Evolutionary conservation across 2,329 filamentous ascomycete species (phyloP), one percentile per base, ranked within the genome.

Genomic region (Fusarium paranaense): DNA sequence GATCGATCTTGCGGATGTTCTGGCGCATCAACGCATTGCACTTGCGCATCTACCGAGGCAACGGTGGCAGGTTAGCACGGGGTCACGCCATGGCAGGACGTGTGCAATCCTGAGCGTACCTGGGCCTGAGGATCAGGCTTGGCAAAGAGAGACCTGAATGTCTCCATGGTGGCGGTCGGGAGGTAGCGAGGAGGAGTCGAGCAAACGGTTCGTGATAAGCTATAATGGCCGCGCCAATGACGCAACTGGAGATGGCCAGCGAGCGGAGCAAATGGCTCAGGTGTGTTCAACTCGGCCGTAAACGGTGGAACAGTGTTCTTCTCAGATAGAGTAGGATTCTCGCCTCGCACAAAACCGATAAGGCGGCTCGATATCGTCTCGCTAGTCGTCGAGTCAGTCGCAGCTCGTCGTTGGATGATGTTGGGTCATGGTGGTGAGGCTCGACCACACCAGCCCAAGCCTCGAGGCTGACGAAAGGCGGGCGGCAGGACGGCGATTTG

Each of bases 41-140:
- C 92, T 98, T 98, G 73, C 95, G 92, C 85, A 97, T 93, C 96
- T 99, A 78, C 32, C 25, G 67, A 40, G 59, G 63, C 35, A 37
- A n/a, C 45, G 7, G 25, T 73, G 57, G 67, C 35, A 50, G 60
- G 63, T 64, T 30, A 68, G 58, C 57, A 61, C 20, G 25, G 30
- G 56, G 52, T 47, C 38, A 22, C 47, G 52, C 35, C 57, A 65
- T 50, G 42, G 14, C 32, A 32, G 61, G 52, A 35, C 2, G 10
- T 30, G 22, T 13, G 27, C 20, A 33, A 18, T 20, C 50, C 33
- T 50, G 27, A 52, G 76, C 87, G 76, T 87, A 98, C 96, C 89
- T 99, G 96, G 73, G 93, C 93, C 83, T 97, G 93, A 52, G 97
- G 97, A 81, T 97, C 95, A 40, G 97, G 96, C 84, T 95, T 96